Percentiles rank a stretch among this genome's conserved stretches.
These are phyloP conservation scores for Cytauxzoon felis DNA, from an alignment of 169 alveolate genomes.

Conservation along the genomic window DNA sequence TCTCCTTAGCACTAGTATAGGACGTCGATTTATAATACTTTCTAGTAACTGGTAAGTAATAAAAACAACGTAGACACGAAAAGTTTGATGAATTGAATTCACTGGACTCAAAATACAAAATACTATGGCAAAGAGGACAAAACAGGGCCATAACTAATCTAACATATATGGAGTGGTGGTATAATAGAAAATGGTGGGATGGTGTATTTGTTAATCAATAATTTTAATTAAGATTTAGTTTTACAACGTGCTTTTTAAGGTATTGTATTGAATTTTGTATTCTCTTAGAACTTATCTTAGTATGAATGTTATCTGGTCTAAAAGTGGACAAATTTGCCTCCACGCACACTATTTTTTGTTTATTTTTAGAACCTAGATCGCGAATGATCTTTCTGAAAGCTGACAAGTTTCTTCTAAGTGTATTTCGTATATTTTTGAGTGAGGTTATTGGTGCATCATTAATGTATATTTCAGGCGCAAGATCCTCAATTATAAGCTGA, in stretches of 20 bases:
- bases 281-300: conserved; percentile 58
- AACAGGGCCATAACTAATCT: conserved; percentile 53
- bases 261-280: conserved; percentile 48
- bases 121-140: conserved; percentile 64
- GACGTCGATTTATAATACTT: conserved; percentile 41
- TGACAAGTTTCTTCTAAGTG: conserved; percentile 22
- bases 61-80: conserved; percentile 47
- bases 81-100: conserved; percentile 6
- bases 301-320: conserved; percentile 15
- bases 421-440: neutral
- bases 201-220: neutral
- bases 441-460: neutral
- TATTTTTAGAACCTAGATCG: neutral
- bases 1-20: conserved; percentile 40
- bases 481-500: conserved; percentile 55
- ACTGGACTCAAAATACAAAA: conserved; percentile 33
- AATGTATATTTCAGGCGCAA: conserved; percentile 54
- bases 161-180: neutral
- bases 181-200: neutral
- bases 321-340: too few relatives aligned
- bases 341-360: neutral
- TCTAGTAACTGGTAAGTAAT: conserved; percentile 38
- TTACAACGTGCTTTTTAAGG: conserved; percentile 6
- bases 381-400: conserved; percentile 8
- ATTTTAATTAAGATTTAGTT: neutral